A percentile compares a stretch with the other conserved stretches of the same genome.
Conservation (phyloP, 495 filamentous ascomycete species). For the Penicillium roqueforti region DNA sequence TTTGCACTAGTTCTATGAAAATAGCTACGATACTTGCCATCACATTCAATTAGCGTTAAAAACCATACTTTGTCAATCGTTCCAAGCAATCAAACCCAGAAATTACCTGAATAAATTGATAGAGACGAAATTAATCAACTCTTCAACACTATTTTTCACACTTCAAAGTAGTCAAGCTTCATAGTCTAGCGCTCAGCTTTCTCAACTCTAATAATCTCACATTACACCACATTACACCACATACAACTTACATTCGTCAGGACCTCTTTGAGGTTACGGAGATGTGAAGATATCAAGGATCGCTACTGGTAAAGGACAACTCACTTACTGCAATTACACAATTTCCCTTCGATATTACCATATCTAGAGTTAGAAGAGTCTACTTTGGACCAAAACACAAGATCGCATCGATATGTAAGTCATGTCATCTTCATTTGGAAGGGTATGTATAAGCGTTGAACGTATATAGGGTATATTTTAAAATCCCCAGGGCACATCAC, state of each 20-base stretch:
- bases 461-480: neutral
- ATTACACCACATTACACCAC: too few species aligned
- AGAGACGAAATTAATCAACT: neutral
- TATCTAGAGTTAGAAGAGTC: neutral
- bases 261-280: too few species aligned
- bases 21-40: constrained; percentile 1
- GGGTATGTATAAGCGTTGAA: neutral
- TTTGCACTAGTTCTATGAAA: neutral
- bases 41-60: constrained; percentile 6
- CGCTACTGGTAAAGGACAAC: too few species aligned
- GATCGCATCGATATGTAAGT: neutral
- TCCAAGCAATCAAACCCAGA: neutral
- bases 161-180: too few species aligned
- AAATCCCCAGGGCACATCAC: neutral
- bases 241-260: too few species aligned
- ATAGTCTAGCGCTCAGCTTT: too few species aligned
- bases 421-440: neutral
- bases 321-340: too few species aligned
- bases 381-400: neutral
- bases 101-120: neutral
- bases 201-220: too few species aligned
- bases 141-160: neutral
- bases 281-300: too few species aligned
- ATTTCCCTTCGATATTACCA: neutral
- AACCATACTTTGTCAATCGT: neutral